Conservation (phyloP, 345 rosid genomes). For the Dipteronia dyeriana region DNA sequence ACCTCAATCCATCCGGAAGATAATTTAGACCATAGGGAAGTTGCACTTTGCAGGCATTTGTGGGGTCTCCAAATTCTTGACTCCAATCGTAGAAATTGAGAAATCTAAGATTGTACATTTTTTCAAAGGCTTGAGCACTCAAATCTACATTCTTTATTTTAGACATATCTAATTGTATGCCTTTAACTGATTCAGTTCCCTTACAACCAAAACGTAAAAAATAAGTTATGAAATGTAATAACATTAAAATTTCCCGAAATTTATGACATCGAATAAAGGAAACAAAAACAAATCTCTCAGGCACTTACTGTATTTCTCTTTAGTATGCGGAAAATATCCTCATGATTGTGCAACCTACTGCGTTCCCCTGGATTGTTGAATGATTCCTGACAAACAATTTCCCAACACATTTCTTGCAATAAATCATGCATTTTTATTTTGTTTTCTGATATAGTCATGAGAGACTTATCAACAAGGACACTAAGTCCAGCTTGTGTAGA, state of each 20-base stretch:
- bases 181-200: conserved; percentile 14
- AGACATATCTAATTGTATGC: neutral
- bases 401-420: conserved; percentile 44
- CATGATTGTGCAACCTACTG: conserved; percentile 12
- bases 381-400: conserved; percentile 29
- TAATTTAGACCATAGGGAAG: neutral
- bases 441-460: neutral
- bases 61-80: neutral
- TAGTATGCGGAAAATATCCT: conserved; percentile 29
- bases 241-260: neutral
- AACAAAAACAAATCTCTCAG: neutral
- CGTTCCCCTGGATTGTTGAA: conserved; percentile 22
- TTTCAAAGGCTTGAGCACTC: neutral
- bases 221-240: neutral
- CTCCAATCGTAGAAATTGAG: neutral
- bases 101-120: conserved; percentile 5
- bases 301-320: conserved; percentile 16
- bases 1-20: neutral
- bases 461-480: conserved; percentile 18
- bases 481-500: conserved; percentile 2
- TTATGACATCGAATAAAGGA: neutral
- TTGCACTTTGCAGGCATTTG: neutral
- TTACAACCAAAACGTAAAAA: neutral
- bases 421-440: conserved; percentile 40
- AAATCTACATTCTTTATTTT: neutral